These are phyloP conservation scores for Saccharomyces hybrid DNA, from an alignment of 1,139 yeast genomes.

Conservation along the genomic window DNA sequence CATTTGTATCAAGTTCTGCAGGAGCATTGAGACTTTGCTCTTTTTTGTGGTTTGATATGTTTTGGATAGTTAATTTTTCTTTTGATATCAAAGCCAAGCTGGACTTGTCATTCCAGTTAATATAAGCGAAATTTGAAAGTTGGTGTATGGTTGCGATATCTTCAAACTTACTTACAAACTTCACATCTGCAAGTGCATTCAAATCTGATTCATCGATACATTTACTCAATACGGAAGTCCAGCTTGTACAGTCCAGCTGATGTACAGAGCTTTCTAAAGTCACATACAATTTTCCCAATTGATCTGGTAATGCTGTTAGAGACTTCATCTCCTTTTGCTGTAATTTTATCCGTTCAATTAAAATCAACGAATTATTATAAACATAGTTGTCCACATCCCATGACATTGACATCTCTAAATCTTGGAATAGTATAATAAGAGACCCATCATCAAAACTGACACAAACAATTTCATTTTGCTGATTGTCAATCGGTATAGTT, in stretches of 20 bases:
- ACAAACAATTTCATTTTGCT: conserved; percentile 16
- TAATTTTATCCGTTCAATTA: conserved; percentile 17
- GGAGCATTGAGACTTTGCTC: background rate
- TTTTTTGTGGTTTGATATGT: background rate
- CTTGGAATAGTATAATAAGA: conserved; percentile 23
- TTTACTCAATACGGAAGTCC: conserved; percentile 16
- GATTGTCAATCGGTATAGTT: conserved; percentile 27
- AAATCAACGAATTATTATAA: conserved; percentile 19
- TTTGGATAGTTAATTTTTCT: background rate
- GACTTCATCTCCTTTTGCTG: conserved; percentile 5
- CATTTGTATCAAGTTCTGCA: background rate
- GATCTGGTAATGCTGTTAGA: conserved; percentile 3
- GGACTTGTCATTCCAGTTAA: conserved; percentile 4
- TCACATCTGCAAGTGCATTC: conserved; percentile 10
- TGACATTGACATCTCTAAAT: conserved; percentile 25
- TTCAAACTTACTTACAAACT: conserved; percentile 13
- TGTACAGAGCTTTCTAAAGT: conserved; percentile 5
- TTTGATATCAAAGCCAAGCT: background rate
- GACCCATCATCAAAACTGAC: conserved; percentile 23
- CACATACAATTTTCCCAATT: conserved; percentile 11
- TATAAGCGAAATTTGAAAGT: conserved; percentile 11
- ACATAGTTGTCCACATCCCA: conserved; percentile 19
- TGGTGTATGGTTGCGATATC: conserved; percentile 8
- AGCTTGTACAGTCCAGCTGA: conserved; percentile 14
- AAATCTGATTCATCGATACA: conserved; percentile 21